Evolutionary conservation across 202 grass and related monocot genomes (phyloP), one percentile per base, ranked within the genome.

Genomic region (Miscanthus sacchariflorus): DNA sequence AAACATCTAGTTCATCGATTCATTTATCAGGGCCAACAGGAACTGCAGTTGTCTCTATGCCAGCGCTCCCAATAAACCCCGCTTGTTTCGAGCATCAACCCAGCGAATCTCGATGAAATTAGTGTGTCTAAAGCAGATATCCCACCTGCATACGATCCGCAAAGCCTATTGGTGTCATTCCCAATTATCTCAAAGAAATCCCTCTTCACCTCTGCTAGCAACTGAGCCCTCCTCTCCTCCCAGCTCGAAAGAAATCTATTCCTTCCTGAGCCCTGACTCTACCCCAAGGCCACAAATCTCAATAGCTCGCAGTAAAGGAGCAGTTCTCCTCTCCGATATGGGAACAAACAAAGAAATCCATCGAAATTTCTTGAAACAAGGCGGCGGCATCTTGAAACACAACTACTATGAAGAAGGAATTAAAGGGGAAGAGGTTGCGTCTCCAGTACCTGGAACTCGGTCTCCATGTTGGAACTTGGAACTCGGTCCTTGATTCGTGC

Each of bases 371-470:
- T 24, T 63, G 58, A 63, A 63, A 63, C 58, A 63, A 11, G n/a
- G 58, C 58, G 21, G n/a, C 58, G 2, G 58, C 58, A 23, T 63
- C 21, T 63, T 63, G 58, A 24, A 63, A 63, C 4, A 63, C 21
- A 24, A 24, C 21, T 63, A 61, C 13, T 44, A 12, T 12, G 5
- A 52, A 24, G 58, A 63, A 63, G 9, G 58, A 63, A 11, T 1
- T 24, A 2, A 2, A 42, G 71, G 10, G 68, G 67, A 2, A 89
- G 73, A 71, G 30, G 52, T 42, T 17, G 80, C 24, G 61, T 44
- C 13, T 5, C 15, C 18, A 5, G 27, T 84, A 89, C 87, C 87
- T 89, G 87, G 87, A 89, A 89, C 30, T 89, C 81, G 23, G 54
- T 84, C 76, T 89, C 87, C 81, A 89, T 89, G 23, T 13, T 46